Base-by-base conservation (phyloP, 768 basidiomycete genomes). In the Lactifluus hygrophoroides region DNA sequence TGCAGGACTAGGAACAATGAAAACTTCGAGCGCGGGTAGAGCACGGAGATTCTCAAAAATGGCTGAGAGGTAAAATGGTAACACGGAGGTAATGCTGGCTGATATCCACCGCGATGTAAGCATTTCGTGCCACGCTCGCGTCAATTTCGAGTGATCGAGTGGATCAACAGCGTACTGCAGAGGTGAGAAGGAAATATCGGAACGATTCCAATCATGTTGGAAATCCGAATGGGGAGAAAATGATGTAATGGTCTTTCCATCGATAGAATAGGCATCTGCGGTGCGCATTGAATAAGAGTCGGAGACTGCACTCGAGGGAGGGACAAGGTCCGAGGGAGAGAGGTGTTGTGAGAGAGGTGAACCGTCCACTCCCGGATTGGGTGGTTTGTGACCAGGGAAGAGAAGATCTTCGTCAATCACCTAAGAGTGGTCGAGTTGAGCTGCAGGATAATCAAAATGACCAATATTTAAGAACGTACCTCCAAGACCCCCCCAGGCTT, bases 401-500 rank as follows among this genome's bases (percentile, higher is more conserved):
- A 87, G 75, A 7, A 83, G 75, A 66, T 88, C 86, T 58, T 90
- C 87, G 68, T 88, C 87, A 37, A 88, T 78, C 9, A 88, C 73
- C 86, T 88, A 51, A 34, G 14, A 37, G 11, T 14, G 6, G 16
- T 40, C 34, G n/a, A 10, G 14, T 19, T 7, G 32, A 11, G 14
- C n/a, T 16, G 35, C 3, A 45, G 21, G 16, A 40, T 17, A 40
- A 5, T 54, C 10, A 23, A 61, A 8, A n/a, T 47, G 16, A 56
- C 16, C 25, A 17, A 21, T n/a, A 35, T n/a, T 45, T 27, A 28
- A 46, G 7, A 11, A 23, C 52, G 23, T 71, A 86, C 86, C 80
- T 90, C 88, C 13, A 89, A 67, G 14, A 80, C 70, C 27, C 77
- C 86, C 17, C 81, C 77, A 6, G 80, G 77, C 63, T 79, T 79